Conservation (phyloP, 2,329 filamentous ascomycete genomes). For the Myriosclerotinia scirpicola region DNA sequence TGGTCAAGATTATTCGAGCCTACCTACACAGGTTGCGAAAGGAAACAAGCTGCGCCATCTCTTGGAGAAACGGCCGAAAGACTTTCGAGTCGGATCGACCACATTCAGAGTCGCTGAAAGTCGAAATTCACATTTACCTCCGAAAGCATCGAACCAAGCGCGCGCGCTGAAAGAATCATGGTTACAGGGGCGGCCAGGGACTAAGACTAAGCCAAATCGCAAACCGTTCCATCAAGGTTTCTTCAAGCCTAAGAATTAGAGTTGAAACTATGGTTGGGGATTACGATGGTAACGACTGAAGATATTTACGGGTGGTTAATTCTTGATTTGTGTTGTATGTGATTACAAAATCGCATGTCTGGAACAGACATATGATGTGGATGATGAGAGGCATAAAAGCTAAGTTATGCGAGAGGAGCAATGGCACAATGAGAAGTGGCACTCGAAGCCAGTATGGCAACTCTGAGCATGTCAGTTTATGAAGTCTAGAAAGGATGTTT, state of each 20-base stretch:
- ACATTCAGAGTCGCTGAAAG: conserved; percentile 37
- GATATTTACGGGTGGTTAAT: neutral
- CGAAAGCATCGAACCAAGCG: conserved; percentile 34
- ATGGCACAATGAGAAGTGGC: neutral
- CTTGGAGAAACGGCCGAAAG: conserved; percentile 36
- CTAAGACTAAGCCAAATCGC: conserved; percentile 27
- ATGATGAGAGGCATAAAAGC: neutral
- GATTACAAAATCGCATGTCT: neutral
- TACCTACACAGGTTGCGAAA: conserved; percentile 28
- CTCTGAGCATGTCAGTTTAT: neutral
- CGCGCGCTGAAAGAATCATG: conserved; percentile 36
- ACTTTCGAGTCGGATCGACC: conserved; percentile 35
- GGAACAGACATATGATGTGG: neutral
- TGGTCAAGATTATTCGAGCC: neutral
- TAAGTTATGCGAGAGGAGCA: neutral
- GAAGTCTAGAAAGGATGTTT: neutral
- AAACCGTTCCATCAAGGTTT: conserved; percentile 35
- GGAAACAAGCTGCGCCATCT: conserved; percentile 36
- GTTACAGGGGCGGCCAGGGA: conserved; percentile 35
- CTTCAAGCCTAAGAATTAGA: conserved; percentile 30
- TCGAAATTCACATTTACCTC: conserved; percentile 32
- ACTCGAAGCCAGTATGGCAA: neutral
- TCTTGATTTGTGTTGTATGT: neutral
- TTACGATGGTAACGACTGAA: neutral
- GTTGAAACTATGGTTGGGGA: neutral